Percentiles rank a stretch among this genome's conserved stretches.
phyloP scores from a whole-genome alignment of 768 basidiomycete genomes.

The Suillus plorans region DNA sequence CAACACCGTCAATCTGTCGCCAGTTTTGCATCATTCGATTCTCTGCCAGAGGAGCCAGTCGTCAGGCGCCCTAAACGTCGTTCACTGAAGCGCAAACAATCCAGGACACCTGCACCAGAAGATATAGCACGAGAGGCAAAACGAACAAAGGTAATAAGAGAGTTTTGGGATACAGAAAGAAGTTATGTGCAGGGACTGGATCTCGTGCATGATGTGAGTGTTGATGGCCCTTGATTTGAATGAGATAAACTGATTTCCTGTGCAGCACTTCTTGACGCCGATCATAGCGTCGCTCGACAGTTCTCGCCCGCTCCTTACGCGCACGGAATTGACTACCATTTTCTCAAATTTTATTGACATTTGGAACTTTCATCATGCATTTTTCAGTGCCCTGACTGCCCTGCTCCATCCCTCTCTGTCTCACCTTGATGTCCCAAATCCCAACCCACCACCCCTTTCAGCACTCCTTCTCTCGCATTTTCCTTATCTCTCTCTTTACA shows the following conservation, averaged over 20 bases:
- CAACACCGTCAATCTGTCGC: slow-evolving; percentile 61
- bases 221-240: background rate
- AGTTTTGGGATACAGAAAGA: slow-evolving; percentile 80
- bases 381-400: slow-evolving; percentile 59
- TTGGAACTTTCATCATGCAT: slow-evolving; percentile 82
- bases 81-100: slow-evolving; percentile 26
- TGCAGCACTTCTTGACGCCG: slow-evolving; percentile 81
- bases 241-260: slow-evolving; percentile 9
- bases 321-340: slow-evolving; percentile 65
- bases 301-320: slow-evolving; percentile 63
- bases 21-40: slow-evolving; percentile 75
- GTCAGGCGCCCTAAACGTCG: slow-evolving; percentile 35
- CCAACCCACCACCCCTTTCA: slow-evolving; percentile 46
- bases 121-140: slow-evolving; percentile 55
- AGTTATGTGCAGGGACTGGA: slow-evolving; percentile 82
- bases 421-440: slow-evolving; percentile 13
- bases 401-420: slow-evolving; percentile 27
- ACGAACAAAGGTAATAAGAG: slow-evolving; percentile 68
- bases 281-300: slow-evolving; percentile 75
- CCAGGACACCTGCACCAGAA: slow-evolving; percentile 27
- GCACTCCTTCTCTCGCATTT: slow-evolving; percentile 76
- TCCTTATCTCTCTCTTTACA: slow-evolving; percentile 86
- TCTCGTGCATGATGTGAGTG: slow-evolving; percentile 73
- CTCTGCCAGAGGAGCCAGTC: slow-evolving; percentile 52
- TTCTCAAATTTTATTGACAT: slow-evolving; percentile 93